Conservation (phyloP, 371 early-diverging fungal species). For the Mucor mucedo region DNA sequence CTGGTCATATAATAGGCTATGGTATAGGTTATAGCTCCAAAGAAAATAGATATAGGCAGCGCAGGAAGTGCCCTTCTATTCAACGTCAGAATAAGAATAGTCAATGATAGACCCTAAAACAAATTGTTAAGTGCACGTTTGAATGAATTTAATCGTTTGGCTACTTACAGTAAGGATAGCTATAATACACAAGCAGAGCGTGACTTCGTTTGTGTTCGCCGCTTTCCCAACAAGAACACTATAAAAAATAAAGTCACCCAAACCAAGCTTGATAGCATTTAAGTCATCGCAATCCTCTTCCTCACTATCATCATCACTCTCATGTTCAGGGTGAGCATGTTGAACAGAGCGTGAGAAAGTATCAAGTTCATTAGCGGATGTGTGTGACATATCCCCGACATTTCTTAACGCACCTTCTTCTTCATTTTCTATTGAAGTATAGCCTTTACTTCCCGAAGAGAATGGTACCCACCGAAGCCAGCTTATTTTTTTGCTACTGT, state of each 20-base stretch:
- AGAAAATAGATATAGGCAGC: slow-evolving; percentile 28
- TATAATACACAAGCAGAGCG: slow-evolving; percentile 27
- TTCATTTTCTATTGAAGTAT: slow-evolving; percentile 2
- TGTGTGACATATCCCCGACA: background rate
- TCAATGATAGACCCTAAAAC: slow-evolving; percentile 21
- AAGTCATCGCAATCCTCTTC: slow-evolving; percentile 16
- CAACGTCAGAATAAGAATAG: slow-evolving; percentile 28
- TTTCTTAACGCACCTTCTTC: background rate
- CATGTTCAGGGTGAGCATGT: background rate
- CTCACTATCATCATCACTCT: background rate
- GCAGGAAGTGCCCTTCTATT: slow-evolving; percentile 26
- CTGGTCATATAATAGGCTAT: slow-evolving; percentile 26
- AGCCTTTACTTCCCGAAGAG: slow-evolving; percentile 5
- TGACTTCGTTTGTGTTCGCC: slow-evolving; percentile 19
- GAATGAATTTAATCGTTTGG: background rate
- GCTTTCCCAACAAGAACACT: slow-evolving; percentile 31
- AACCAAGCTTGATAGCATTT: slow-evolving; percentile 30
- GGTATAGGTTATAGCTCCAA: slow-evolving; percentile 26
- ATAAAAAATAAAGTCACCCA: slow-evolving; percentile 35
- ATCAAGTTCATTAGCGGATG: background rate
- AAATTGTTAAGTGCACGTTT: background rate
- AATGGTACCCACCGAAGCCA: slow-evolving; percentile 9
- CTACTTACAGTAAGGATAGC: slow-evolving; percentile 29
- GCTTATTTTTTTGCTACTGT: background rate
- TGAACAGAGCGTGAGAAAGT: background rate